Evolutionary conservation across 2,329 filamentous ascomycete species (phyloP).

Genomic region (Venturia effusa): DNA sequence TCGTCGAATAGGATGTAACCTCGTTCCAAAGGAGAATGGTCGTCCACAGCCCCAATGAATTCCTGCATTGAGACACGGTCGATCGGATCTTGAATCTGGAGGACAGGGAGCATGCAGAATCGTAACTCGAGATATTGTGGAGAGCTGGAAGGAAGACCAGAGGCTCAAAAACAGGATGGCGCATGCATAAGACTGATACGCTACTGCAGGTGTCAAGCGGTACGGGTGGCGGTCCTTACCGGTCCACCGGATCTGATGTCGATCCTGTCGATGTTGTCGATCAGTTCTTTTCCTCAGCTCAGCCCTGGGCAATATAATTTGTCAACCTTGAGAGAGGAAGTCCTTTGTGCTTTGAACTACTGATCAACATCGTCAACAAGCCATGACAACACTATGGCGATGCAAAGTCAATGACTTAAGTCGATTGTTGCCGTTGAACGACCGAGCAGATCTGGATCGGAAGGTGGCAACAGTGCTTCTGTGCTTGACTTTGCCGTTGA

Average conservation of each 20-base stretch:
- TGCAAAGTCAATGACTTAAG: too few species aligned
- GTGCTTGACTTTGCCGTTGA: conserved; percentile 41
- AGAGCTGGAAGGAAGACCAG: neutral
- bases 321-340: too few species aligned
- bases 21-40: neutral
- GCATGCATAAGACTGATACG: neutral
- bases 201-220: neutral
- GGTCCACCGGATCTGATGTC: neutral
- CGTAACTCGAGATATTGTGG: neutral
- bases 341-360: too few species aligned
- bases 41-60: neutral
- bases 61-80: neutral
- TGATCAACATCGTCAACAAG: too few species aligned
- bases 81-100: neutral
- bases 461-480: conserved; percentile 32
- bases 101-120: neutral
- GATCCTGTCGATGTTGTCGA: too few species aligned
- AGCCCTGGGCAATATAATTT: too few species aligned
- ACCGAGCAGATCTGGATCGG: too few species aligned
- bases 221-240: neutral
- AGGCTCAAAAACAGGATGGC: neutral
- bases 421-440: too few species aligned
- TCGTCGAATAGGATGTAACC: too few species aligned
- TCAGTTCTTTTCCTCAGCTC: too few species aligned
- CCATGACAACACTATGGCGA: too few species aligned